Conservation (phyloP, 805 yeast species). For the Zygosaccharomyces pseudorouxii region DNA sequence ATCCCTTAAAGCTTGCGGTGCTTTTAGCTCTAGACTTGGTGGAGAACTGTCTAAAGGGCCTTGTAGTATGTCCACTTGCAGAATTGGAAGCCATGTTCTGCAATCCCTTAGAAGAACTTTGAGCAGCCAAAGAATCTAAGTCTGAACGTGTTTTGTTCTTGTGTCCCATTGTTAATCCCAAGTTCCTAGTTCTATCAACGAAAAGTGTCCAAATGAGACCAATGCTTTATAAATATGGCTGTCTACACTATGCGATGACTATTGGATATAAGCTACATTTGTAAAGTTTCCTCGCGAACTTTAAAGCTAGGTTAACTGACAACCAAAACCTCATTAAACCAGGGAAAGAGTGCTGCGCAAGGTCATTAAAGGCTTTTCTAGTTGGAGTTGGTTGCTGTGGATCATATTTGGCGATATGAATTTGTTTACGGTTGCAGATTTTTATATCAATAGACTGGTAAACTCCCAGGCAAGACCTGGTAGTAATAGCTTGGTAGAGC, state of each 20-base stretch:
- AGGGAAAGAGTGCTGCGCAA: background rate
- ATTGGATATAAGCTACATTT: background rate
- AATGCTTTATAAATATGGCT: background rate
- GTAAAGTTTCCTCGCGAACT: background rate
- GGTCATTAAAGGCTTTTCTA: background rate
- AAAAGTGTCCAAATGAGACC: background rate
- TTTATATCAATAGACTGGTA: slow-evolving; percentile 41
- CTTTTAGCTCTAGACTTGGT: slow-evolving; percentile 33
- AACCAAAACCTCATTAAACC: background rate
- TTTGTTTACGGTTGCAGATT: slow-evolving; percentile 43
- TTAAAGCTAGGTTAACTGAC: background rate
- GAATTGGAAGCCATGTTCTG: slow-evolving; percentile 9
- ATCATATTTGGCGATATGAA: slow-evolving; percentile 36
- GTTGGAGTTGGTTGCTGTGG: background rate
- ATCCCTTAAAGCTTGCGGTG: slow-evolving; percentile 31
- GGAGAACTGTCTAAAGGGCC: slow-evolving; percentile 28
- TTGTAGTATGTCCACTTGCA: slow-evolving; percentile 13
- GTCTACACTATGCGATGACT: background rate
- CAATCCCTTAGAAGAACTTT: slow-evolving; percentile 8
- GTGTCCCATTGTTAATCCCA: slow-evolving; percentile 16
- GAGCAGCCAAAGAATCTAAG: slow-evolving; percentile 13
- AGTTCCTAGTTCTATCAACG: background rate
- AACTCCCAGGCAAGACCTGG: slow-evolving; percentile 20
- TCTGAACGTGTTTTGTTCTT: slow-evolving; percentile 18
- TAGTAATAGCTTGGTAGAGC: slow-evolving; percentile 22